These are phyloP conservation scores for Entonaema liquescens DNA, from an alignment of 495 filamentous ascomycete species.

Conservation along the genomic window DNA sequence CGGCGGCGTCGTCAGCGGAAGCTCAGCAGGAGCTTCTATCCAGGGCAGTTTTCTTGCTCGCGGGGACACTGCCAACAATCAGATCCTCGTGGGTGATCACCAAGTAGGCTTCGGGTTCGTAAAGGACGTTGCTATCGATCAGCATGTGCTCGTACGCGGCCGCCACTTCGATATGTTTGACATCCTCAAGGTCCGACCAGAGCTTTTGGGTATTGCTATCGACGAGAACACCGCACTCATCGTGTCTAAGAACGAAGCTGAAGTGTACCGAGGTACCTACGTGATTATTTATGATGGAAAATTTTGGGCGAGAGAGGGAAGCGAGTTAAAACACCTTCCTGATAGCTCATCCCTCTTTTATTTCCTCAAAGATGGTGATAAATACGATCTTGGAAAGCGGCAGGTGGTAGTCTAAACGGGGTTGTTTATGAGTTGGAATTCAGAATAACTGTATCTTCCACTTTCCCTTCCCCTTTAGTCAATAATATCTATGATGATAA, in stretches of 20 bases:
- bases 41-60: conserved; percentile 48
- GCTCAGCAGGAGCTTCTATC: conserved; percentile 48
- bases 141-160: conserved; percentile 47
- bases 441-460: background rate
- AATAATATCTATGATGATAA: background rate
- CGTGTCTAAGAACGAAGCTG: conserved; percentile 43
- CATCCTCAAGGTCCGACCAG: conserved; percentile 47
- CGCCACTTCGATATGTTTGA: conserved; percentile 50
- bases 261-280: conserved; percentile 43
- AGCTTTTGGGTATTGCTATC: conserved; percentile 46
- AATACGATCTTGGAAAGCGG: conserved; percentile 38
- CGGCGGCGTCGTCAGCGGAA: conserved; percentile 46
- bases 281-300: conserved; percentile 42
- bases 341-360: conserved; percentile 41
- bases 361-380: conserved; percentile 39
- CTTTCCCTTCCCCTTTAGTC: background rate
- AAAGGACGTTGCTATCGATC: conserved; percentile 46
- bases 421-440: background rate
- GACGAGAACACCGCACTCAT: conserved; percentile 50
- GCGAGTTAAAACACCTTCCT: conserved; percentile 39
- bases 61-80: conserved; percentile 46
- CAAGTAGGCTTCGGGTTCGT: conserved; percentile 47
- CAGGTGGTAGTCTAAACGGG: conserved; percentile 22
- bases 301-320: conserved; percentile 43
- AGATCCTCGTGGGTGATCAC: conserved; percentile 47